Evolutionary conservation across 805 yeast genomes (phyloP), one percentile per base, ranked within the genome.

Genomic region (Yamadazyma philogaea): DNA sequence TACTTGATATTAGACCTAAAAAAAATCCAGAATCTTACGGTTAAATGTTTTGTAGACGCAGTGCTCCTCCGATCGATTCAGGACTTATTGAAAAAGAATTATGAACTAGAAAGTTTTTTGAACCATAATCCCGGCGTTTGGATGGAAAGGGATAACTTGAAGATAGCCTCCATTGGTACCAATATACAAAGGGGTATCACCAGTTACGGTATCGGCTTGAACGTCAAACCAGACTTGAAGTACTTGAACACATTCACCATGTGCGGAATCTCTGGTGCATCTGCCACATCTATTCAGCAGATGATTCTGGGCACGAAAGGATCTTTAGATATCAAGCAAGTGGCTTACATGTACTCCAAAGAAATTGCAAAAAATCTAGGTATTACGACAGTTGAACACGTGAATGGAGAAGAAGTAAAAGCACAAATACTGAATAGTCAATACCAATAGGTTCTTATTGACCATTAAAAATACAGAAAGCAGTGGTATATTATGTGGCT

Each of bases 111-210:
- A 1, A 77, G 79, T 10, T 68, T 63, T 46, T 68, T 74, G 14
- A 84, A 87, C 0, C 78, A 72, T 14, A 77, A 88, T 51, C 91
- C 96, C 0, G 98, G 98, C 0, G 96, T 91, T 2, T 91, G 97
- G 97, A 69, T 83, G 28, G 59, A 61, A 34, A 63, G 66, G 11
- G 55, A 68, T 4, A 63, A 71, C 41, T 55, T 64, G 22, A 90
- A 93, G 60, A 83, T 93, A 24, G 90, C 96, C 1, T 85, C 96
- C 18, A 77, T 95, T 4, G 99, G 99, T 0, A 80, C 91, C 39
- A 89, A 88, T 54, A 82, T 91, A 6, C 82, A 88, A 48, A 68
- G 96, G 44, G 81, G 85, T 10, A 75, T 93, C 24, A 87, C 97
- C 0, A 81, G 93, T 0, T 96, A 90, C 64, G 99, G 99, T 0